phyloP scores from a whole-genome alignment of 2,329 filamentous ascomycete genomes.

The Periconia macrospinosa region DNA sequence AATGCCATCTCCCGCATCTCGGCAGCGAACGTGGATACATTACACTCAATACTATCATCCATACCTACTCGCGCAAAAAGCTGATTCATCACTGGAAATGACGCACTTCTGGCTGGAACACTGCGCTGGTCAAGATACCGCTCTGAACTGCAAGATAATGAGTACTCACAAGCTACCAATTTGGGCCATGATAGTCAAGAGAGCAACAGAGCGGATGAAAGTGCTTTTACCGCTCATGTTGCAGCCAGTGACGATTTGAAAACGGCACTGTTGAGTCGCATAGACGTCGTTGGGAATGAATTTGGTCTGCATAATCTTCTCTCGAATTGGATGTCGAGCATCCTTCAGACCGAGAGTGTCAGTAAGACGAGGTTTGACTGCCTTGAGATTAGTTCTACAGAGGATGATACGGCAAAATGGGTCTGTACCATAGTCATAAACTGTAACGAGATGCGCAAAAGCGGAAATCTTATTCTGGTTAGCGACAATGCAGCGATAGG shows the following conservation, averaged over 20 bases:
- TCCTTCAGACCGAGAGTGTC: conserved; percentile 71
- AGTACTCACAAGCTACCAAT: conserved; percentile 70
- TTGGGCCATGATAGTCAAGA: conserved; percentile 91
- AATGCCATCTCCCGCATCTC: conserved; percentile 98
- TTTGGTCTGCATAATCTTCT: conserved; percentile 68
- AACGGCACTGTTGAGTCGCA: conserved; percentile 75
- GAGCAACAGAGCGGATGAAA: conserved; percentile 82
- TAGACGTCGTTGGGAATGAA: conserved; percentile 93
- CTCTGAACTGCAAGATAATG: not conserved
- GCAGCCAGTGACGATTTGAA: conserved; percentile 92
- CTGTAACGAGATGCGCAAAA: conserved; percentile 65
- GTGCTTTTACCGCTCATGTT: conserved; percentile 98
- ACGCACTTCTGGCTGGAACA: conserved; percentile 82
- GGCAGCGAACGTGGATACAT: conserved; percentile 87
- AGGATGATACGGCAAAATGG: not conserved
- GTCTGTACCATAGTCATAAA: conserved; percentile 59
- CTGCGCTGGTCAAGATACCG: conserved; percentile 16
- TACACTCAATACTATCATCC: conserved; percentile 85
- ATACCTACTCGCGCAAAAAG: conserved; percentile 87
- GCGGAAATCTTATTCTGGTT: conserved; percentile 25
- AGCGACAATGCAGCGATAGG: not conserved
- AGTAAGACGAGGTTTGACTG: conserved; percentile 39
- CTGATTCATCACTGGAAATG: conserved; percentile 76
- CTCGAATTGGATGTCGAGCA: conserved; percentile 77
- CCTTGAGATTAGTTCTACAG: not conserved